Conservation (phyloP, 2,329 filamentous ascomycete genomes). For the Penicillium thymicola region DNA sequence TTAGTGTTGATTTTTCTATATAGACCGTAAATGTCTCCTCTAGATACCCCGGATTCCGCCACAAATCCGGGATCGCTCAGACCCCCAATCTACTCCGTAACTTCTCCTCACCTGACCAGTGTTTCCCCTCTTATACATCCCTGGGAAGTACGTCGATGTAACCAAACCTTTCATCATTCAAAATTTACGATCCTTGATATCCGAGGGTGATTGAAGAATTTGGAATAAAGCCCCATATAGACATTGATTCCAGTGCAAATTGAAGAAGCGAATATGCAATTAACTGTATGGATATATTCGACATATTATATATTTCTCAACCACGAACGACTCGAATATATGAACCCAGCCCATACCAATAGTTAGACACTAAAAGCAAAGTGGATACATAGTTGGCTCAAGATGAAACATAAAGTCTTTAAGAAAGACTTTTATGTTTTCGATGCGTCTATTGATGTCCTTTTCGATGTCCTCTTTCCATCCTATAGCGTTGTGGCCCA, state of each 20-base stretch:
- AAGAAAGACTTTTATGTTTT: too few species aligned
- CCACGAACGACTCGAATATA: not conserved
- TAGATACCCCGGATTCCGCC: slow-evolving; percentile 2
- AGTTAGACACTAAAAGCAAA: too few species aligned
- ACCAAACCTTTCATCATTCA: not conserved
- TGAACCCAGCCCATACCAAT: not conserved
- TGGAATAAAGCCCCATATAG: too few species aligned
- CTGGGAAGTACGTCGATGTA: not conserved
- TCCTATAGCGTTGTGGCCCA: too few species aligned
- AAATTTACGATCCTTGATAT: not conserved
- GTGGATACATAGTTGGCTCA: too few species aligned
- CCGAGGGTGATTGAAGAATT: not conserved
- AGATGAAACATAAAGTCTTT: too few species aligned
- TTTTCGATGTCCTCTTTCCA: too few species aligned
- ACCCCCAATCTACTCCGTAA: not conserved
- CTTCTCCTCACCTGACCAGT: slow-evolving; percentile 9
- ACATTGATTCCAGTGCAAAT: not conserved
- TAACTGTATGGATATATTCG: not conserved
- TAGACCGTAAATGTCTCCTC: not conserved
- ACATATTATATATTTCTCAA: not conserved
- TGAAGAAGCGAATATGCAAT: not conserved
- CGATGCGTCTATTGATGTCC: too few species aligned
- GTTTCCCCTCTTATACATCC: not conserved
- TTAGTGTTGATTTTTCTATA: not conserved
- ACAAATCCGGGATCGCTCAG: slow-evolving; percentile 1